Evolutionary conservation across 768 basidiomycete species (phyloP).

Genomic region (Trametes cinnabarina): DNA sequence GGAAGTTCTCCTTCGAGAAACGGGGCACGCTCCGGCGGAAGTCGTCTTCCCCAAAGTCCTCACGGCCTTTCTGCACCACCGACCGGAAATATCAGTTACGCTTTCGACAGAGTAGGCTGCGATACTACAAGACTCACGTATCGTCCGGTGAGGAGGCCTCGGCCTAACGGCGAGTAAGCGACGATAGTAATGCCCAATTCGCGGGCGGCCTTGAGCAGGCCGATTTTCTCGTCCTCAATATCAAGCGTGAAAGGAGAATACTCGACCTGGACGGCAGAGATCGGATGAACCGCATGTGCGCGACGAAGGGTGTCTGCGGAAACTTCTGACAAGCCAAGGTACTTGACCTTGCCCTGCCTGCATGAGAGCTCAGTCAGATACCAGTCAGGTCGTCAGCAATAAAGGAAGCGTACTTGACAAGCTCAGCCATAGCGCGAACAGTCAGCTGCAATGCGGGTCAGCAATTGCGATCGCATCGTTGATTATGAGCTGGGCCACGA

Average conservation of each 20-base stretch:
- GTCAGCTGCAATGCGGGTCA: not conserved
- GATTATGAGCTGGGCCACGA: not conserved
- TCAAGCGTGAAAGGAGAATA: conserved; percentile 45
- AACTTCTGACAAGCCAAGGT: conserved; percentile 32
- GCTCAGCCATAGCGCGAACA: conserved; percentile 29
- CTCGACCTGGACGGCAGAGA: conserved; percentile 45
- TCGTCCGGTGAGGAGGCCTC: conserved; percentile 30
- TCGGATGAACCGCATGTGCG: conserved; percentile 43
- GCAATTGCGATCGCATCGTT: not conserved
- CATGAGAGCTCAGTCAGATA: not conserved
- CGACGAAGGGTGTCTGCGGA: conserved; percentile 24
- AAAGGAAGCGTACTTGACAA: conserved; percentile 23
- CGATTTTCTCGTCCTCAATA: conserved; percentile 41
- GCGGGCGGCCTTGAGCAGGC: conserved; percentile 38
- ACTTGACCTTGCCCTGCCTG: conserved; percentile 30
- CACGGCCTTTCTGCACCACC: conserved; percentile 27
- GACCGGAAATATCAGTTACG: too few species aligned
- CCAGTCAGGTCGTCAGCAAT: not conserved
- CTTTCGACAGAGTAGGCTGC: too few species aligned
- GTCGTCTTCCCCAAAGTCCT: conserved; percentile 32
- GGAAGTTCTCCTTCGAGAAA: conserved; percentile 41
- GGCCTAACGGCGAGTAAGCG: conserved; percentile 41
- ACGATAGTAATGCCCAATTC: conserved; percentile 47
- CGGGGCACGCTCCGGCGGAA: conserved; percentile 26
- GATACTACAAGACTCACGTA: conserved; percentile 23